Conservation (phyloP, 2,329 filamentous ascomycete species). For the Venturia pyrina region DNA sequence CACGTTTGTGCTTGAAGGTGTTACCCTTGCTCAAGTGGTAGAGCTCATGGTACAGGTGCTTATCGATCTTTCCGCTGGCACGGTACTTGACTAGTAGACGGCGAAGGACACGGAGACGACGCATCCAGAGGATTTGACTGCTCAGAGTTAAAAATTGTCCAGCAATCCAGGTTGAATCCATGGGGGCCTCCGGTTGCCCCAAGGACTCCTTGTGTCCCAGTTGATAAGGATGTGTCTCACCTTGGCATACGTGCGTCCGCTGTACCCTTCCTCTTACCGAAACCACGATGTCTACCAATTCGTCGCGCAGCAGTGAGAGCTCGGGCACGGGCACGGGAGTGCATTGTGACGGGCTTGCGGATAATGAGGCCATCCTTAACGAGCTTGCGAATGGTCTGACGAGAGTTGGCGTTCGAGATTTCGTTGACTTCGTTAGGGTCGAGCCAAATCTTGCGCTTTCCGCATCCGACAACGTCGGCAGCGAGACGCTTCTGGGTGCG, state of each 20-base stretch:
- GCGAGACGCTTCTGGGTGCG: slow-evolving; percentile 99
- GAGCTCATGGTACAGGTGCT: slow-evolving; percentile 99
- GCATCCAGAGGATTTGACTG: slow-evolving; percentile 98
- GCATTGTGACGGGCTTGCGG: slow-evolving; percentile 99
- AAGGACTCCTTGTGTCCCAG: neutral
- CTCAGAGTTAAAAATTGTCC: slow-evolving; percentile 23
- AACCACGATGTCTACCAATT: slow-evolving; percentile 95
- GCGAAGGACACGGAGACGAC: slow-evolving; percentile 97
- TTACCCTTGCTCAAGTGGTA: slow-evolving; percentile 99
- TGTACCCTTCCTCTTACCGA: slow-evolving; percentile 99
- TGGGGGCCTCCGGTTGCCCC: neutral
- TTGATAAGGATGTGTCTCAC: slow-evolving; percentile 42
- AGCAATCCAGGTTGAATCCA: neutral
- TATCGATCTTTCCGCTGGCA: slow-evolving; percentile 99
- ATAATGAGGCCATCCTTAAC: slow-evolving; percentile 99
- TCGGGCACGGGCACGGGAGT: slow-evolving; percentile 93
- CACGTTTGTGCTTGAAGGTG: slow-evolving; percentile 99
- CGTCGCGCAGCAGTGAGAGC: slow-evolving; percentile 90
- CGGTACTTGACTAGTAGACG: slow-evolving; percentile 99
- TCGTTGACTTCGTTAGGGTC: slow-evolving; percentile 99
- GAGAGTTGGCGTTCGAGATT: slow-evolving; percentile 99
- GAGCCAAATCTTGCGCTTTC: slow-evolving; percentile 99
- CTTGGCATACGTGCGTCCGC: slow-evolving; percentile 98
- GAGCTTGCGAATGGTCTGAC: slow-evolving; percentile 99
- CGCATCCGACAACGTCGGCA: slow-evolving; percentile 95